phyloP scores from a whole-genome alignment of 2,329 filamentous ascomycete species.

The Ceratocystis eucalypticola region DNA sequence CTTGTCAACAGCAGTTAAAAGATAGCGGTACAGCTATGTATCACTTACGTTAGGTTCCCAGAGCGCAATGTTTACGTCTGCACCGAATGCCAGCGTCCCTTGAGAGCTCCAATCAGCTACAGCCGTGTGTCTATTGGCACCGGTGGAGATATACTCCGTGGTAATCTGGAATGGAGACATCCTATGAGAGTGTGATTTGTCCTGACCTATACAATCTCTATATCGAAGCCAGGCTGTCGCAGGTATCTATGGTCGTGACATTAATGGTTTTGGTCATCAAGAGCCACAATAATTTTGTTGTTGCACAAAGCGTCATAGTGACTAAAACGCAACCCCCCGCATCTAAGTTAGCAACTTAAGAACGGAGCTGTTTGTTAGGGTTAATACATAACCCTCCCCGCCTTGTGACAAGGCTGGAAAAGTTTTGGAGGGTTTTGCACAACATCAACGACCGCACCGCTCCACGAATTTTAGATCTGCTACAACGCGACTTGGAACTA shows the following conservation, averaged over 20 bases:
- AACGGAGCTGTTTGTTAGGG: not conserved
- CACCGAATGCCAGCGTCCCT: constrained; percentile 73
- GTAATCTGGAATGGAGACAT: constrained; percentile 26
- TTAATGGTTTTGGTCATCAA: not conserved
- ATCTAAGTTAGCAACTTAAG: not conserved
- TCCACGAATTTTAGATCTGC: not conserved
- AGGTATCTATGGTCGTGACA: not conserved
- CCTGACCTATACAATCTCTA: not conserved
- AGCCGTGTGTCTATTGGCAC: constrained; percentile 79
- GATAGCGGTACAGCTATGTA: not conserved
- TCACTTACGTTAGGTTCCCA: constrained; percentile 65
- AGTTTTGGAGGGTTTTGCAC: constrained; percentile 11
- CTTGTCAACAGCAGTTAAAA: constrained; percentile 7
- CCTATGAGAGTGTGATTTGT: not conserved
- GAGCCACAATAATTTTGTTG: constrained; percentile 15
- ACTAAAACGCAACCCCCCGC: constrained; percentile 10
- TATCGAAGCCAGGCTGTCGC: not conserved
- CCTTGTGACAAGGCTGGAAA: constrained; percentile 17
- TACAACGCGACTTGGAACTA: not conserved
- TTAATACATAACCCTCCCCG: not conserved
- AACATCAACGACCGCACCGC: not conserved
- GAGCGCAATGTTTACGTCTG: constrained; percentile 74
- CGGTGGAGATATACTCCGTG: constrained; percentile 52
- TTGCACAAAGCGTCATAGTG: constrained; percentile 15
- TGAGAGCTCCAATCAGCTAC: constrained; percentile 75